Percentiles rank a stretch among this genome's conserved stretches.
Conservation (phyloP, 768 basidiomycete genomes). For the Lactifluus hygrophoroides region DNA sequence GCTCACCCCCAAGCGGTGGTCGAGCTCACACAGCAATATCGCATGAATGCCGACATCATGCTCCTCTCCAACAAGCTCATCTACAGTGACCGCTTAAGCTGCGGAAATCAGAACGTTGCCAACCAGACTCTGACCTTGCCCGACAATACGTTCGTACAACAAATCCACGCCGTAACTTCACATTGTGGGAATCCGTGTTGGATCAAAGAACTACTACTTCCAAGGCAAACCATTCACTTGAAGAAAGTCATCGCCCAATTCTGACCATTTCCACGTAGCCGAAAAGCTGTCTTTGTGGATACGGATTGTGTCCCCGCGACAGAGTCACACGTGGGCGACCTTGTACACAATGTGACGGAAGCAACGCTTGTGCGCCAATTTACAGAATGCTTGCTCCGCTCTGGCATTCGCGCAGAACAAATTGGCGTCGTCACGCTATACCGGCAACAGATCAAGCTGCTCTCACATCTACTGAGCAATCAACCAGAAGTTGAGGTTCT, state of each 20-base stretch:
- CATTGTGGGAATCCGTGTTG: slow-evolving; percentile 46
- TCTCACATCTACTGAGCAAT: slow-evolving; percentile 53
- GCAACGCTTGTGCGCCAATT: slow-evolving; percentile 62
- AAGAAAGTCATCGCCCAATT: background rate
- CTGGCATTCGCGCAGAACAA: slow-evolving; percentile 60
- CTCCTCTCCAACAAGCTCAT: slow-evolving; percentile 78
- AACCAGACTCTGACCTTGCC: slow-evolving; percentile 48
- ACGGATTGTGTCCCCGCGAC: slow-evolving; percentile 74
- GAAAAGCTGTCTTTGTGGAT: slow-evolving; percentile 88
- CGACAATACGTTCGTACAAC: slow-evolving; percentile 34
- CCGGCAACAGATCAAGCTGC: slow-evolving; percentile 89
- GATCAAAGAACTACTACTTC: slow-evolving; percentile 55
- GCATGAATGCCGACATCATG: slow-evolving; percentile 98
- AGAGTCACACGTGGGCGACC: slow-evolving; percentile 78
- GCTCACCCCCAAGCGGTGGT: slow-evolving; percentile 81
- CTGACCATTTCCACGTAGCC: slow-evolving; percentile 34
- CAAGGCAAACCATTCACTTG: slow-evolving; percentile 40
- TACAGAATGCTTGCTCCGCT: slow-evolving; percentile 50
- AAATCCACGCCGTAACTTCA: slow-evolving; percentile 36
- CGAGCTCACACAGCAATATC: slow-evolving; percentile 82
- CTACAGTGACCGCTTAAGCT: slow-evolving; percentile 67
- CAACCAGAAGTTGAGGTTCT: slow-evolving; percentile 66
- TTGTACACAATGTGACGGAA: slow-evolving; percentile 85
- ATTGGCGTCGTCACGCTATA: slow-evolving; percentile 90
- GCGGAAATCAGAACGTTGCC: slow-evolving; percentile 70